Evolutionary conservation across 352 stramenopile species (phyloP), one percentile per base, ranked within the genome.

Genomic region (Phytophthora macrochlamydospora): DNA sequence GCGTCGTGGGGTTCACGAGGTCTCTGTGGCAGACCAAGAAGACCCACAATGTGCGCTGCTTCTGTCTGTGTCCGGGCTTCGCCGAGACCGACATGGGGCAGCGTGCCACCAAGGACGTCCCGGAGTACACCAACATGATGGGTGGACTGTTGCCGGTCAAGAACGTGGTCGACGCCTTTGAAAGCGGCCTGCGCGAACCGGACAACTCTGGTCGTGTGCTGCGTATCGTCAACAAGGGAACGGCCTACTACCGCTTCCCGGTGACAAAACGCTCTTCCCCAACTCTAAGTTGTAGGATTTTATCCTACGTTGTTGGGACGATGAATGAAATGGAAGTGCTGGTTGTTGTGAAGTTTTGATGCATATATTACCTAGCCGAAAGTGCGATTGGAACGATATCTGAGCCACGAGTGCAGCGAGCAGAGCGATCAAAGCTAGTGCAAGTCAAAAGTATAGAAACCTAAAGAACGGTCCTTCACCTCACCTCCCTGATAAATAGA

Each of bases 211-310:
- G 84, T 12, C 84, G 84, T 38, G 72, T 87, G 43, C 70, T 84
- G 31, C 79, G 81, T 50, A 83, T 91, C 51, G 64, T 90, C 54
- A 78, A 80, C 33, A 75, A 68, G 48, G 69, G 65, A 44, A 71
- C 61, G n/a, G 29, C 60, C 33, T 91, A 91, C 73, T 84, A 86
- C 68, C 78, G 69, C 49, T 92, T 90, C 55, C 67, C 80, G 82
- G 82, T n/a, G 84, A 91, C 80, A 89, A 91, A 71, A n/a, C 48
- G 24, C 58, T 90, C 37, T 92, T 89, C 72, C 79, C 81, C 1
- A 73, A 87, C 57, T 87, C 83, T 42, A 92, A 90, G 72, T 60
- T 90, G 44, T 87, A 66, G 66, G 51, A 48, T 18, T 31, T 31
- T 14, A 32, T n/a, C 3, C 29, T 44, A 28, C 13, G 14, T 3